Conservation (phyloP, 2,329 filamentous ascomycete species). For the Alternaria longipes region DNA sequence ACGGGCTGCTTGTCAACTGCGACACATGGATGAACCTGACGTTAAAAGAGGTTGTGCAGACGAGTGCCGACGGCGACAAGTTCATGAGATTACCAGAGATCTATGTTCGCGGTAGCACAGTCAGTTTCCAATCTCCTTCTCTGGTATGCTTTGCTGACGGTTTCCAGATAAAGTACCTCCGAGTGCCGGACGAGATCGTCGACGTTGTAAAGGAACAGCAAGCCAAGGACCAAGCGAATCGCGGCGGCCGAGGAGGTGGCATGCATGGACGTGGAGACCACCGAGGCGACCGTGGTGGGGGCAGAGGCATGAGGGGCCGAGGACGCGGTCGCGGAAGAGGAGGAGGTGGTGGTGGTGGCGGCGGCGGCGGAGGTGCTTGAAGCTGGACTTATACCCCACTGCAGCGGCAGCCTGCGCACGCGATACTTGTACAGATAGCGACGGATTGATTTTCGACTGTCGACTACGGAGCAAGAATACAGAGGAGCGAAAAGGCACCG, state of each 20-base stretch:
- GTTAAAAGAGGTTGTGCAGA: conserved; percentile 95
- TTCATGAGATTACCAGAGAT: conserved; percentile 93
- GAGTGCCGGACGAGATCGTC: conserved; percentile 96
- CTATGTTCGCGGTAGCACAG: conserved; percentile 97
- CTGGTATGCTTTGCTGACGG: neutral
- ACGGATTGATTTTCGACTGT: neutral
- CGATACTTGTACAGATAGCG: conserved; percentile 8
- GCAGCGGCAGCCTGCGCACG: conserved; percentile 5
- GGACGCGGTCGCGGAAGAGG: conserved; percentile 63
- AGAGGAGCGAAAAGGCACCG: conserved; percentile 1
- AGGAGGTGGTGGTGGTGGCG: conserved; percentile 62
- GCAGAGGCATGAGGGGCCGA: conserved; percentile 65
- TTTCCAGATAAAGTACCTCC: conserved; percentile 92
- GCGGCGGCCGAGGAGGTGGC: conserved; percentile 74
- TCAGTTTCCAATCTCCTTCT: conserved; percentile 60
- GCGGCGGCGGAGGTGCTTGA: conserved; percentile 41
- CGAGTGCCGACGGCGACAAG: conserved; percentile 91
- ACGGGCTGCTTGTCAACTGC: conserved; percentile 94
- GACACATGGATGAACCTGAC: conserved; percentile 99
- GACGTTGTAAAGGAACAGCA: conserved; percentile 94
- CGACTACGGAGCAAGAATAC: conserved; percentile 4
- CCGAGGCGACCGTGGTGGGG: conserved; percentile 58
- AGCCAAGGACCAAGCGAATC: conserved; percentile 68
- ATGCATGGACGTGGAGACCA: conserved; percentile 65
- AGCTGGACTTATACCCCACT: conserved; percentile 1